phyloP scores from a whole-genome alignment of 192 early-diverging fungal genomes.

The Coemansia sp. region DNA sequence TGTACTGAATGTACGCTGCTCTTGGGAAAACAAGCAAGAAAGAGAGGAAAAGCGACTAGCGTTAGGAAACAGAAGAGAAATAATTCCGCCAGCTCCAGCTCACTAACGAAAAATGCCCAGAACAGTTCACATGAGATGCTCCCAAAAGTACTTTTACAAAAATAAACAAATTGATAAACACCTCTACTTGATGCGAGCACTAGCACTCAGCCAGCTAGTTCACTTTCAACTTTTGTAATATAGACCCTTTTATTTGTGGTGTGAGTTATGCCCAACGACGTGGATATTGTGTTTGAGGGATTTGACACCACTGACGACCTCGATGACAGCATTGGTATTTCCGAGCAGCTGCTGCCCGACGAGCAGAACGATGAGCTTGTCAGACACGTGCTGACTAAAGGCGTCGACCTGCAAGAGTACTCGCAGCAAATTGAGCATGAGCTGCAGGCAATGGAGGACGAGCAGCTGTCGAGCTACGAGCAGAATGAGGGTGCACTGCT shows the following conservation, averaged over 20 bases:
- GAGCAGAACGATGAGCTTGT: slow-evolving; percentile 87
- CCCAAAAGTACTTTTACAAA: background rate
- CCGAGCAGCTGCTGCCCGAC: slow-evolving; percentile 41
- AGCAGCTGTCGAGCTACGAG: slow-evolving; percentile 59
- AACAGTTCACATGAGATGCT: background rate
- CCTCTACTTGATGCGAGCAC: background rate
- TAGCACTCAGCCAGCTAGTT: background rate
- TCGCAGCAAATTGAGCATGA: slow-evolving; percentile 76
- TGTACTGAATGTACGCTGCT: background rate
- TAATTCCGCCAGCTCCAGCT: background rate
- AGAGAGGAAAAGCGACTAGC: background rate
- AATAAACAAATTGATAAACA: background rate
- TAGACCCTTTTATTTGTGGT: background rate
- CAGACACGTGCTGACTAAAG: slow-evolving; percentile 71
- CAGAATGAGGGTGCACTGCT: slow-evolving; percentile 34
- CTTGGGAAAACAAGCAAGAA: background rate
- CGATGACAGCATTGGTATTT: background rate
- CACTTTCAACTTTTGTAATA: background rate
- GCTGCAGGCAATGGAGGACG: slow-evolving; percentile 65
- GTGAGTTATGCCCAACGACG: too few species aligned
- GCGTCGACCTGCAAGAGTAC: slow-evolving; percentile 85
- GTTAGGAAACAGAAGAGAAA: background rate
- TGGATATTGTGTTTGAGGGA: slow-evolving; percentile 41
- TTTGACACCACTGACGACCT: slow-evolving; percentile 44
- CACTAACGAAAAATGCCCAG: background rate